Base-by-base conservation (phyloP, 495 filamentous ascomycete species). In the Parathielavia hyrcaniae region DNA sequence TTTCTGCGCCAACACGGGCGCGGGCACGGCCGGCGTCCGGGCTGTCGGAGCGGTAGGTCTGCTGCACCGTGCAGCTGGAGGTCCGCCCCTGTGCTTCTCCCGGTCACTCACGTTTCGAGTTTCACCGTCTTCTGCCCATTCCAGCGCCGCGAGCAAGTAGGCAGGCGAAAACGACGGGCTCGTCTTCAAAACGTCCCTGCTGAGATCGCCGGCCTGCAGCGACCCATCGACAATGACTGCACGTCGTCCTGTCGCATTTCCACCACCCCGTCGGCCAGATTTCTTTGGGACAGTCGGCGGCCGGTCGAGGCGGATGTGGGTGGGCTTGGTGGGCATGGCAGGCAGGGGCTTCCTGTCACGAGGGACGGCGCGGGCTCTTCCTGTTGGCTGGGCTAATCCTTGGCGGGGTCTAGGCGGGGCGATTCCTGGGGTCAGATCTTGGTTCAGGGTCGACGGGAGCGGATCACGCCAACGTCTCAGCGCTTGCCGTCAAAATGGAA, bases 41-140 rank as follows among this genome's bases (percentile, higher is more conserved):
- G 26, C 14, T 26, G 52, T 26, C 30, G 41, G 40, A 20, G 20
- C 48, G 17, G 4, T 5, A 19, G 50, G 50, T 41, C 41, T 43
- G 20, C 26, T 16, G 11, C 12, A 7, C 30, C 30, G n/a, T n/a
- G n/a, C n/a, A n/a, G n/a, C 30, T 19, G 19, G 10, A 14, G 2
- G n/a, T n/a, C 38, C 35, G 7, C 10, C 13, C 36, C 1, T 23
- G 35, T 41, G 13, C 0, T 53, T 19, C 17, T 17, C 39, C 11
- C 35, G 50, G 6, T 23, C n/a, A 30, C 14, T 20, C 30, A 19
- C n/a, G 35, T 11, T 10, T 34, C 20, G 5, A 14, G 23, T 46
- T 44, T 35, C 46, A 8, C 23, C 34, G 14, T 53, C 50, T n/a
- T 53, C 50, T 5, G 57, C 57, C 57, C 57, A 59, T 43, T 54